phyloP scores from a whole-genome alignment of 2,329 filamentous ascomycete genomes.

The Pseudogymnoascus sp. region DNA sequence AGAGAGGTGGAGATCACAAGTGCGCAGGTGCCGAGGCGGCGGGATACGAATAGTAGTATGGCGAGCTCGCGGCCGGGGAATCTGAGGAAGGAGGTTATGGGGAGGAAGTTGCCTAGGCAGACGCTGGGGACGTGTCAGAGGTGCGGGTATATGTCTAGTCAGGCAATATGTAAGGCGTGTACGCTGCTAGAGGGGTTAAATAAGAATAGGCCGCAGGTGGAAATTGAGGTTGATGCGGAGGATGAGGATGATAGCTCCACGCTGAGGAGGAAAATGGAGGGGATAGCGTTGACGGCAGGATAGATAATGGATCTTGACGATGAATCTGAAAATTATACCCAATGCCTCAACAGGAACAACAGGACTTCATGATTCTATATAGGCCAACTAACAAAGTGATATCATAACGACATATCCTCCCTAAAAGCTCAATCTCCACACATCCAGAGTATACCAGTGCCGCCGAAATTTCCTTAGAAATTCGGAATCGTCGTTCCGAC shows the following conservation, averaged over 20 bases:
- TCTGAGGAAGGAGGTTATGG: slow-evolving; percentile 23
- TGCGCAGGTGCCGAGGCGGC: slow-evolving; percentile 19
- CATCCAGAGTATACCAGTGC: neutral
- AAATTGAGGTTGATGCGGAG: slow-evolving; percentile 26
- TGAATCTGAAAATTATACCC: neutral
- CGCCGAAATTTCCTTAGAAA: neutral
- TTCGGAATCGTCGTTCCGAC: slow-evolving; percentile 37
- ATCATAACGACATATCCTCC: neutral
- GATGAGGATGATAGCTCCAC: slow-evolving; percentile 47
- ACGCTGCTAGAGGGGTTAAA: slow-evolving; percentile 84
- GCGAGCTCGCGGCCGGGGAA: slow-evolving; percentile 22
- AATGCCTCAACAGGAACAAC: neutral
- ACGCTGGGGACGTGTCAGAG: slow-evolving; percentile 75
- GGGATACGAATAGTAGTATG: slow-evolving; percentile 20
- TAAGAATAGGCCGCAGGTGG: slow-evolving; percentile 59
- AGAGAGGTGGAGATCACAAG: slow-evolving; percentile 61
- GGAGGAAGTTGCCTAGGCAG: slow-evolving; percentile 50
- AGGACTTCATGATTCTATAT: neutral
- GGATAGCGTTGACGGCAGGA: slow-evolving; percentile 34
- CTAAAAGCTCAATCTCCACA: neutral
- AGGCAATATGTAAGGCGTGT: slow-evolving; percentile 90
- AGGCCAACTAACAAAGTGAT: neutral
- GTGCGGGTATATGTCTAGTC: slow-evolving; percentile 94
- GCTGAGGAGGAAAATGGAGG: slow-evolving; percentile 44
- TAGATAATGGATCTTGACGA: neutral